A percentile compares a stretch with the other conserved stretches of the same genome.
Conservation (phyloP, 768 basidiomycete genomes). For the Lactifluus hygrophoroides region DNA sequence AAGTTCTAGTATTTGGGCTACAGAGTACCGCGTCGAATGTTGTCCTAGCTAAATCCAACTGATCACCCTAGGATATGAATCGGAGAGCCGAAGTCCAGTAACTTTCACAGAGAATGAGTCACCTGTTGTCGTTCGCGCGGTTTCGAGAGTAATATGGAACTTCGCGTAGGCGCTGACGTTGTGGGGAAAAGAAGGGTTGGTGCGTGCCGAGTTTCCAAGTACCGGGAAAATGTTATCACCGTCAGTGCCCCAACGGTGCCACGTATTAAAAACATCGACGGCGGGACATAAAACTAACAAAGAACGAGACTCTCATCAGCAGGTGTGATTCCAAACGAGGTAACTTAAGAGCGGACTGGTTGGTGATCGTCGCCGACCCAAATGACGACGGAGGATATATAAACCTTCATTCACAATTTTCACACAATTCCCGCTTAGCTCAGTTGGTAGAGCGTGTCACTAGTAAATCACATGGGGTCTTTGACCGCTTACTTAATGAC, state of each 20-base stretch:
- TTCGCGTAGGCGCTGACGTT: neutral
- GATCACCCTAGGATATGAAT: neutral
- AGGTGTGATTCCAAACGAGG: neutral
- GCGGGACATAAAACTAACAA: neutral
- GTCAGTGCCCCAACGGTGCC: neutral
- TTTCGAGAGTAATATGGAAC: neutral
- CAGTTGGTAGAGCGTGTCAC: slow-evolving; percentile 56
- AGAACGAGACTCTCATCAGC: neutral
- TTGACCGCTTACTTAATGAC: slow-evolving; percentile 32
- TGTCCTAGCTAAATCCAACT: neutral
- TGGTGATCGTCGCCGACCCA: neutral
- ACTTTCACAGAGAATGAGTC: neutral
- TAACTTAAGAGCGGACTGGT: neutral
- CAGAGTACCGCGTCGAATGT: neutral
- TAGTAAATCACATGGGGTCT: slow-evolving; percentile 31
- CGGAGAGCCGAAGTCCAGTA: neutral
- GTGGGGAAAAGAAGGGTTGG: neutral
- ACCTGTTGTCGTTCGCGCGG: neutral
- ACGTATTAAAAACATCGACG: neutral
- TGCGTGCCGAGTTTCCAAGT: neutral
- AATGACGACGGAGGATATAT: neutral
- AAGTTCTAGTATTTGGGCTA: neutral
- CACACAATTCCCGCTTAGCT: slow-evolving; percentile 27
- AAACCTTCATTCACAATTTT: neutral
- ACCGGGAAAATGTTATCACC: neutral